phyloP scores from a whole-genome alignment of 2,329 filamentous ascomycete species.

The Ophiobolus disseminans region DNA sequence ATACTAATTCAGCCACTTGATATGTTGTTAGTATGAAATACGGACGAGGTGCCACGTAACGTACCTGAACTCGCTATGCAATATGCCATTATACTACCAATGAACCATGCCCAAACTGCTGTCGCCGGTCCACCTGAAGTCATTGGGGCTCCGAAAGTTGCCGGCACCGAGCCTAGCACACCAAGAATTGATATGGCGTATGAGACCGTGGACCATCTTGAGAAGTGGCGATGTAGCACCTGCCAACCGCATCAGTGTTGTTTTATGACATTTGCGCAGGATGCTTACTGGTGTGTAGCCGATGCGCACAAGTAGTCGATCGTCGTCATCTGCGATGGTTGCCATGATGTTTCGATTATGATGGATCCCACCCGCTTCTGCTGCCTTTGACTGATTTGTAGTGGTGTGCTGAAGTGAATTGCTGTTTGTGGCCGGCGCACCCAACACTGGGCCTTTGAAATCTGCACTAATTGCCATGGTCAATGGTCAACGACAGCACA shows the following conservation, averaged over 20 bases:
- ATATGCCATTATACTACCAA: constrained; percentile 69
- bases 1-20: constrained; percentile 68
- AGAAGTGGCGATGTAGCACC: constrained; percentile 69
- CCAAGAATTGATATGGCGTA: constrained; percentile 72
- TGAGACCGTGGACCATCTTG: constrained; percentile 70
- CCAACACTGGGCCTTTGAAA: constrained; percentile 22
- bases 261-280: background rate
- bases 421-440: constrained; percentile 11
- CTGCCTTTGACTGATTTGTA: constrained; percentile 35
- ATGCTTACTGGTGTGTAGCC: constrained; percentile 66
- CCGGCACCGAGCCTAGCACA: constrained; percentile 69
- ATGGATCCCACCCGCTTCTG: constrained; percentile 23
- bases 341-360: constrained; percentile 49
- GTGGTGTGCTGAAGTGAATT: constrained; percentile 24
- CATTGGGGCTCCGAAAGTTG: constrained; percentile 67
- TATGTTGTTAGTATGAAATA: background rate
- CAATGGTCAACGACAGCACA: constrained; percentile 29
- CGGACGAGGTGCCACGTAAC: background rate
- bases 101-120: constrained; percentile 70
- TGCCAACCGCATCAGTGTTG: constrained; percentile 40
- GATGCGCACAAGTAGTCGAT: constrained; percentile 65
- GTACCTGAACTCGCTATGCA: constrained; percentile 67
- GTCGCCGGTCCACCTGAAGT: constrained; percentile 67
- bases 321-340: constrained; percentile 65
- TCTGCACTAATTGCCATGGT: constrained; percentile 41